Evolutionary conservation across 2,329 filamentous ascomycete genomes (phyloP).

Genomic region (Ceratocystis albifundus): DNA sequence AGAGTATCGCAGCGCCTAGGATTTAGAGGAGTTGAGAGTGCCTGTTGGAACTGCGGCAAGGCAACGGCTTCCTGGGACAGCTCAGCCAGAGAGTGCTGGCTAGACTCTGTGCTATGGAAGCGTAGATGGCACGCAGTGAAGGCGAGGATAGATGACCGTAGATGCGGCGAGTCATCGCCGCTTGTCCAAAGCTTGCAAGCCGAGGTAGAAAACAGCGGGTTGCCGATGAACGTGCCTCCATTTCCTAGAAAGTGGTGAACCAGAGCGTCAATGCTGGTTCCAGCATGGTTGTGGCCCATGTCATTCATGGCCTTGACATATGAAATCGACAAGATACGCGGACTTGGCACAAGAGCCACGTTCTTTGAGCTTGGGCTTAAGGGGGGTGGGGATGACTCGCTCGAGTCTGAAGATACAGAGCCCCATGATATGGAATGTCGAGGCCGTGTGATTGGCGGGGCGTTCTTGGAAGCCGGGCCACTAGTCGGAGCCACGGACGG

Average conservation of each 20-base stretch:
- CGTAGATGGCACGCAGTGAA: slow-evolving; percentile 27
- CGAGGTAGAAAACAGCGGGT: slow-evolving; percentile 22
- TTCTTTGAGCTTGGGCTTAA: background rate
- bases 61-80: slow-evolving; percentile 26
- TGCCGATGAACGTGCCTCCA: slow-evolving; percentile 24
- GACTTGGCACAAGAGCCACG: background rate
- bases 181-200: slow-evolving; percentile 21
- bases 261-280: slow-evolving; percentile 19
- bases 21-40: slow-evolving; percentile 24
- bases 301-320: slow-evolving; percentile 18
- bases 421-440: background rate
- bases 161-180: slow-evolving; percentile 22
- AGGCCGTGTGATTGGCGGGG: background rate
- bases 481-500: background rate
- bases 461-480: background rate
- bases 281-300: slow-evolving; percentile 15
- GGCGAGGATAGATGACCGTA: slow-evolving; percentile 26
- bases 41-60: slow-evolving; percentile 25
- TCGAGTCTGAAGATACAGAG: slow-evolving; percentile 6
- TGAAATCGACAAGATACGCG: slow-evolving; percentile 17
- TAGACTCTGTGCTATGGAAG: slow-evolving; percentile 17
- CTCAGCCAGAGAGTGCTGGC: slow-evolving; percentile 25
- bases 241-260: slow-evolving; percentile 19
- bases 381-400: background rate
- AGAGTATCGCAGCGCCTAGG: slow-evolving; percentile 26